Conservation (phyloP, 805 yeast species). For the Millerozyma acaciae region DNA sequence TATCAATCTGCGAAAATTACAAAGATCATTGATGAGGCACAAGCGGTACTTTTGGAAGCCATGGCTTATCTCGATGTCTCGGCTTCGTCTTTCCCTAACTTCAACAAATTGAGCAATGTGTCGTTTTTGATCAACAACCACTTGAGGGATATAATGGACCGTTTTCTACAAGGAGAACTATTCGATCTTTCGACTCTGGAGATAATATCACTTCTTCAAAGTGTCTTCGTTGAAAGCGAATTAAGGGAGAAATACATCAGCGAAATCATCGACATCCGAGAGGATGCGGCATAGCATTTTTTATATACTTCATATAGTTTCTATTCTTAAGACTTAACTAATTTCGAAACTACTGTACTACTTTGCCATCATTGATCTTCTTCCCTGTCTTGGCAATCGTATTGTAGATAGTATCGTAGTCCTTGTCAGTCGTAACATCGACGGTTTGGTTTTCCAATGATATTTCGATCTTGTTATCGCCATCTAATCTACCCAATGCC, state of each 20-base stretch:
- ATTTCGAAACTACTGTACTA: slow-evolving; percentile 32
- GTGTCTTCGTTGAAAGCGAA: slow-evolving; percentile 46
- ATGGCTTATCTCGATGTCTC: slow-evolving; percentile 15
- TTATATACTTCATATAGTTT: not conserved
- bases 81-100: slow-evolving; percentile 17
- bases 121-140: slow-evolving; percentile 33
- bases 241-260: slow-evolving; percentile 40
- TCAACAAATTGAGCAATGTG: slow-evolving; percentile 27
- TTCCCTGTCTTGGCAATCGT: slow-evolving; percentile 91
- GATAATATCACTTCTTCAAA: slow-evolving; percentile 35
- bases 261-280: slow-evolving; percentile 46
- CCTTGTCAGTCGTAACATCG: slow-evolving; percentile 58
- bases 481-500: slow-evolving; percentile 66
- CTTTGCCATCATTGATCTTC: slow-evolving; percentile 64
- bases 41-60: slow-evolving; percentile 18
- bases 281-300: slow-evolving; percentile 5
- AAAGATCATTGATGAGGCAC: slow-evolving; percentile 20
- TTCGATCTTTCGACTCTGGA: slow-evolving; percentile 48
- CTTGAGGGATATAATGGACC: slow-evolving; percentile 44
- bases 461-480: slow-evolving; percentile 69
- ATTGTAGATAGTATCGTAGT: slow-evolving; percentile 74
- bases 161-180: slow-evolving; percentile 50
- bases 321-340: not conserved
- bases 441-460: slow-evolving; percentile 81
- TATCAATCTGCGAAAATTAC: slow-evolving; percentile 29